phyloP scores from a whole-genome alignment of 2,329 filamentous ascomycete genomes.

The Fusarium udum region DNA sequence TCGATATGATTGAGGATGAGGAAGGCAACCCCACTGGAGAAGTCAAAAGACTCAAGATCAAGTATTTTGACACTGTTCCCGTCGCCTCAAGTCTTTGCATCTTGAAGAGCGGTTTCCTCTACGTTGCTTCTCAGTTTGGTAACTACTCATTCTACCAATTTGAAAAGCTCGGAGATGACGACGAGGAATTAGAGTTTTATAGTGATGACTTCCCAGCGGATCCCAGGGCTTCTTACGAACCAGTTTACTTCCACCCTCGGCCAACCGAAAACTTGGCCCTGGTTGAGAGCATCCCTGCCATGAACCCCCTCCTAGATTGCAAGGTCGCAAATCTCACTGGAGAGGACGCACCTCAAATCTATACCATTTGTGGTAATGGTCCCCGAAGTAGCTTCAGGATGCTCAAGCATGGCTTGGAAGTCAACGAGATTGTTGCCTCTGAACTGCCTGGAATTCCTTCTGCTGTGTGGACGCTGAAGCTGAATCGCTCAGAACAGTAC shows the following conservation, averaged over 20 bases:
- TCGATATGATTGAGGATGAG: slow-evolving; percentile 88
- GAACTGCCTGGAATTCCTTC: slow-evolving; percentile 88
- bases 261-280: slow-evolving; percentile 82
- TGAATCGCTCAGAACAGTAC: slow-evolving; percentile 81
- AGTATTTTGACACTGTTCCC: slow-evolving; percentile 97
- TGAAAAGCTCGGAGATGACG: slow-evolving; percentile 94
- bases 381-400: slow-evolving; percentile 91
- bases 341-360: slow-evolving; percentile 96
- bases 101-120: slow-evolving; percentile 94
- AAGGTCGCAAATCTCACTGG: slow-evolving; percentile 90
- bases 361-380: slow-evolving; percentile 88
- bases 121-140: slow-evolving; percentile 89
- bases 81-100: slow-evolving; percentile 89
- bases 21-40: slow-evolving; percentile 82
- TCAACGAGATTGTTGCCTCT: slow-evolving; percentile 95
- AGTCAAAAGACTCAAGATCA: slow-evolving; percentile 86
- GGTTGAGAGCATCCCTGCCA: slow-evolving; percentile 84
- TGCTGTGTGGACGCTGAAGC: slow-evolving; percentile 94
- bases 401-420: slow-evolving; percentile 90
- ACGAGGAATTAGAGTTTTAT: slow-evolving; percentile 85
- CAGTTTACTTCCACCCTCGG: slow-evolving; percentile 86
- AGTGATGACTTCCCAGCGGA: slow-evolving; percentile 87
- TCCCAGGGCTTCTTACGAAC: slow-evolving; percentile 74
- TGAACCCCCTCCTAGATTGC: slow-evolving; percentile 92
- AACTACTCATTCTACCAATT: slow-evolving; percentile 98